Base-by-base conservation (phyloP, 352 stramenopile genomes). In the Phytophthora sojae region DNA sequence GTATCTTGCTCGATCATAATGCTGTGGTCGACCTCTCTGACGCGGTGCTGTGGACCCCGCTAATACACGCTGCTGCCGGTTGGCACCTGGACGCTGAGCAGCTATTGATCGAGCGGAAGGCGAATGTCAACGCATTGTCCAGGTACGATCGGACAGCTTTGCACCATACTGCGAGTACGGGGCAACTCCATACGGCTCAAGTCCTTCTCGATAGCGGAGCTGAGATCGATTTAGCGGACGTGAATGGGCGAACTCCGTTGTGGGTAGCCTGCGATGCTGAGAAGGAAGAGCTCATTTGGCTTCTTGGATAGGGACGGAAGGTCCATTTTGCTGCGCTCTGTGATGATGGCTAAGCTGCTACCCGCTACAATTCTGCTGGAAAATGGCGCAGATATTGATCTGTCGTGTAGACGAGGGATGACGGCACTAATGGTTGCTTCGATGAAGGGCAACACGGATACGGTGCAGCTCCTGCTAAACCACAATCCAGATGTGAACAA, bases 331-430 rank as follows among this genome's bases (percentile, higher is more conserved):
- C 11, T 44, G 37, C 11, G 14, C 37, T 44, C 37, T 14, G 37
- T 44, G 37, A 17, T 5, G 11, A 4, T n/a, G 37, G 37, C 11
- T 6, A 44, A 44, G 14, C 37, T n/a, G 37, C 14, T 44, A n/a
- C 14, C 37, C 37, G 11, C 37, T n/a, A 44, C 37, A 17, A 44
- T 44, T 44, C 37, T 44, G 3, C 11, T 44, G 37, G 14, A 14
- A 44, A 44, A 44, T 44, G 49, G 49, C 2, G 49, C 49, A 55
- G 19, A n/a, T n/a, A 35, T 55, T 23, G 15, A 55, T 55, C 12
- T 55, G 9, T 9, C 49, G 12, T n/a, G 14, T 19, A 32, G 11
- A 35, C 8, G 23, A 55, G 49, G 49, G 17, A n/a, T 35, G 23
- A 55, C 49, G 0, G 49, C 49, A 2, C 1, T 55, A n/a, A 29